Base-by-base conservation (phyloP, 148 eudicot genomes). In the Selenicereus undatus region DNA sequence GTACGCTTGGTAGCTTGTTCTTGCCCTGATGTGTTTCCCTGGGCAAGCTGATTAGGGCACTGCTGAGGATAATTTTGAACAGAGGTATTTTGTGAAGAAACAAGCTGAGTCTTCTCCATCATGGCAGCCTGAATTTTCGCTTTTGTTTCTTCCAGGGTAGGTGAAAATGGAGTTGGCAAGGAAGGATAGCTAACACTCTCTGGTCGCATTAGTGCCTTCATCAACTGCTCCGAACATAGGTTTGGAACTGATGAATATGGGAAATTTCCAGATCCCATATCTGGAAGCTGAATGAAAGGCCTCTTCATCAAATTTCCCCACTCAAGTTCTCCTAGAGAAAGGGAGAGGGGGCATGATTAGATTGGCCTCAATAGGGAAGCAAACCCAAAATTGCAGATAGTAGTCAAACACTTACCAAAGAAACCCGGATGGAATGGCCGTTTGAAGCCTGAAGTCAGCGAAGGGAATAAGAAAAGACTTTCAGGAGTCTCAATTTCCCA, bases 401-500 rank as follows among this genome's bases (percentile, higher is more conserved):
- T 32, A 66, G 69, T 26, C 21, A 73, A 3, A 20, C 70, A 87
- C 86, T 85, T 71, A 94, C 98, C 97, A 7, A 85, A 74, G 75
- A 84, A 93, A n/a, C 90, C 87, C 8, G 92, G 85, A 74, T 90
- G 94, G 74, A 90, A 86, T 16, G 97, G 92, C 26, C 97, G 90
- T 86, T 94, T 94, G 76, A 91, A 87, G 70, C 94, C 90, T 27
- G 93, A 86, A 0, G 93, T 91, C 8, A 94, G 88, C 75, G 98
- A 93, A 76, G 98, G 95, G 80, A 94, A 94, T 11, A 93, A 89
- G 90, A 94, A 94, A 24, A 94, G 95, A 85, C 98, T 94, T 82
- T 94, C 98, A 4, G 98, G 98, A 36, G 98, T 93, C 86, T 94
- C 97, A 43, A 94, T 89, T 78, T 94, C 97, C 98, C 98, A 94